A percentile compares a stretch with the other conserved stretches of the same genome.
These are phyloP conservation scores for Nissolia schottii DNA, from an alignment of 306 rosid species.

Conservation along the genomic window DNA sequence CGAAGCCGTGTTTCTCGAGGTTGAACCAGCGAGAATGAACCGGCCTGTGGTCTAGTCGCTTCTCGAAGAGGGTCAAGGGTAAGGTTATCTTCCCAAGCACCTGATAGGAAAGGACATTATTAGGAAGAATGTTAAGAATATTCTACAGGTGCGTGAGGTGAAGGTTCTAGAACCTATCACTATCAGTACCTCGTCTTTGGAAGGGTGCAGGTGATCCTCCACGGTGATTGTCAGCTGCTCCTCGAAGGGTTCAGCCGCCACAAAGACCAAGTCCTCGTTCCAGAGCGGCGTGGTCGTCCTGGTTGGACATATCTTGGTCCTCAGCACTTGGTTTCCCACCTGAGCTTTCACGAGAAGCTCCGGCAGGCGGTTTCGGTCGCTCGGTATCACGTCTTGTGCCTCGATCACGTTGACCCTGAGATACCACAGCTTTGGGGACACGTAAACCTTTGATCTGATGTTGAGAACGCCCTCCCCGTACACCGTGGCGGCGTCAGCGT, in stretches of 20 bases:
- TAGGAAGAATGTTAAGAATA: too few relatives aligned
- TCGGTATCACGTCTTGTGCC: slow-evolving; percentile 86
- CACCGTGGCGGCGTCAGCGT: slow-evolving; percentile 82
- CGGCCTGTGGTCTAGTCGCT: slow-evolving; percentile 75
- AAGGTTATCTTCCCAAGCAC: slow-evolving; percentile 67
- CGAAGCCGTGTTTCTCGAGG: slow-evolving; percentile 82
- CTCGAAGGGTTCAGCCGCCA: slow-evolving; percentile 95
- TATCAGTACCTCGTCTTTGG: slow-evolving; percentile 72
- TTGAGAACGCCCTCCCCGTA: slow-evolving; percentile 80
- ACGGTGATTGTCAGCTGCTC: slow-evolving; percentile 61
- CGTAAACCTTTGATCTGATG: slow-evolving; percentile 84
- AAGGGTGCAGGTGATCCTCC: slow-evolving; percentile 72
- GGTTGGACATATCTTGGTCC: slow-evolving; percentile 59
- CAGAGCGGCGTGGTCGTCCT: slow-evolving; percentile 64
- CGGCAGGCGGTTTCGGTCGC: slow-evolving; percentile 64
- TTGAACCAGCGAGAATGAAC: slow-evolving; percentile 92
- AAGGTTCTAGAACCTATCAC: too few relatives aligned
- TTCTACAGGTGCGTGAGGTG: too few relatives aligned
- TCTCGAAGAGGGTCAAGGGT: slow-evolving; percentile 65
- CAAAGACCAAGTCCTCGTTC: slow-evolving; percentile 90
- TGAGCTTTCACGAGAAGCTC: slow-evolving; percentile 80
- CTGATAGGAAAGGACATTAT: too few relatives aligned
- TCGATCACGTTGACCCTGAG: slow-evolving; percentile 75
- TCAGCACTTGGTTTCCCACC: slow-evolving; percentile 73
- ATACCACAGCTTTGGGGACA: slow-evolving; percentile 95